These are phyloP conservation scores for Leccinum variicolor DNA, from an alignment of 768 basidiomycete genomes.

Conservation along the genomic window DNA sequence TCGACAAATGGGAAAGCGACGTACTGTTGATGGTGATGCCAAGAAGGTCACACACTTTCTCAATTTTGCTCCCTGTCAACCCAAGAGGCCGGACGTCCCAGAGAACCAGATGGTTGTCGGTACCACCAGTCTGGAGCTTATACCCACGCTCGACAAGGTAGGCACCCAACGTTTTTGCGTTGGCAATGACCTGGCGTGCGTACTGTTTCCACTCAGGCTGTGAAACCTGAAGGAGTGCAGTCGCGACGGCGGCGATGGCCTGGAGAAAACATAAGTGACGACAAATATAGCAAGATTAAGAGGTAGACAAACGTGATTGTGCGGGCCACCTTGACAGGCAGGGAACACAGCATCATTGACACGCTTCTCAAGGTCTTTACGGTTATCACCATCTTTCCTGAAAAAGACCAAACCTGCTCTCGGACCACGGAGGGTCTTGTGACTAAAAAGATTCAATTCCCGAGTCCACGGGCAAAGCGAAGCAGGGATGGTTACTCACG, in stretches of 20 bases:
- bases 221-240: slow-evolving; percentile 85
- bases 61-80: slow-evolving; percentile 96
- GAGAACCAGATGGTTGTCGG: slow-evolving; percentile 96
- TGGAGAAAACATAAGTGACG: slow-evolving; percentile 25
- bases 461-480: background rate
- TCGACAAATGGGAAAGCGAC: slow-evolving; percentile 25
- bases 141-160: slow-evolving; percentile 78
- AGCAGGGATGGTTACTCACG: slow-evolving; percentile 45
- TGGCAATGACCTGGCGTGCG: slow-evolving; percentile 91
- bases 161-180: slow-evolving; percentile 74
- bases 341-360: slow-evolving; percentile 99
- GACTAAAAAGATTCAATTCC: slow-evolving; percentile 40
- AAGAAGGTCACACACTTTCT: slow-evolving; percentile 96
- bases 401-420: slow-evolving; percentile 99
- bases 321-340: slow-evolving; percentile 98
- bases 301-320: slow-evolving; percentile 77
- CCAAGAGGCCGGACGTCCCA: slow-evolving; percentile 97
- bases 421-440: slow-evolving; percentile 98
- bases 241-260: slow-evolving; percentile 95
- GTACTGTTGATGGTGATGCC: slow-evolving; percentile 95
- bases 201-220: slow-evolving; percentile 89
- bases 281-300: background rate
- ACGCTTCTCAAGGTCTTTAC: slow-evolving; percentile 89
- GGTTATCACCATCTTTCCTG: slow-evolving; percentile 82
- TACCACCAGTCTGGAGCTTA: slow-evolving; percentile 95